A percentile compares a stretch with the other conserved stretches of the same genome.
Evolutionary conservation across 768 basidiomycete species (phyloP).

Genomic region (Mycena maculata): DNA sequence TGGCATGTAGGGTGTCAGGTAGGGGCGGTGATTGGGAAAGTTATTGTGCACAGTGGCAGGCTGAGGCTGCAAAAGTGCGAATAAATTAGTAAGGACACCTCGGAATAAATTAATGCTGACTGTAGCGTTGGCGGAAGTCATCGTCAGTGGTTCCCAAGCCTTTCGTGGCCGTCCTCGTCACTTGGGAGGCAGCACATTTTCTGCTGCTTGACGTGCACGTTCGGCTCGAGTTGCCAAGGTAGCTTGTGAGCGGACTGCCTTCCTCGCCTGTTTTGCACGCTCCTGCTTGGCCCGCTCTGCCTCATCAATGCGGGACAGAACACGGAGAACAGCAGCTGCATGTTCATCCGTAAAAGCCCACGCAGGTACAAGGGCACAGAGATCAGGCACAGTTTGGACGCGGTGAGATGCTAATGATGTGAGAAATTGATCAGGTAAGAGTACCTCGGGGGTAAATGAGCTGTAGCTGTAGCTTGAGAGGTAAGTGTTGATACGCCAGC

Average conservation of each 20-base stretch:
- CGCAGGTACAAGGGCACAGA: conserved; percentile 7
- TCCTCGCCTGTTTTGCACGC: background rate
- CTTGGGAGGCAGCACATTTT: background rate
- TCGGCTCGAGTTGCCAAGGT: background rate
- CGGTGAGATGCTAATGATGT: conserved; percentile 38
- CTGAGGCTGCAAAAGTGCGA: background rate
- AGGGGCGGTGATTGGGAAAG: background rate
- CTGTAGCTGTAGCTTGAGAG: conserved; percentile 22
- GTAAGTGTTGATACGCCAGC: conserved; percentile 30
- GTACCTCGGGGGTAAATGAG: conserved; percentile 22
- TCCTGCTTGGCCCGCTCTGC: conserved; percentile 1
- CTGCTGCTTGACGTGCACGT: background rate
- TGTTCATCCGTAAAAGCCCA: conserved; percentile 21
- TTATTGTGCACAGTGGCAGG: background rate
- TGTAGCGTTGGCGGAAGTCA: background rate
- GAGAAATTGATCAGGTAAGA: conserved; percentile 43
- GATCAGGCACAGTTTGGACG: conserved; percentile 32
- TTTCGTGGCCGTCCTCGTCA: background rate
- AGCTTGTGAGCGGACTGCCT: background rate
- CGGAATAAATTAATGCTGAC: background rate
- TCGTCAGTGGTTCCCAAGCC: background rate
- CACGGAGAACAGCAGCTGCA: conserved; percentile 1
- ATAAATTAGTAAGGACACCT: conserved; percentile 16
- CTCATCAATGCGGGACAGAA: conserved; percentile 8
- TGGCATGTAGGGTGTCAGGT: background rate